Evolutionary conservation across 139 green algal genomes (phyloP), one percentile per base, ranked within the genome.

Genomic region (Coccomyxa sp.): DNA sequence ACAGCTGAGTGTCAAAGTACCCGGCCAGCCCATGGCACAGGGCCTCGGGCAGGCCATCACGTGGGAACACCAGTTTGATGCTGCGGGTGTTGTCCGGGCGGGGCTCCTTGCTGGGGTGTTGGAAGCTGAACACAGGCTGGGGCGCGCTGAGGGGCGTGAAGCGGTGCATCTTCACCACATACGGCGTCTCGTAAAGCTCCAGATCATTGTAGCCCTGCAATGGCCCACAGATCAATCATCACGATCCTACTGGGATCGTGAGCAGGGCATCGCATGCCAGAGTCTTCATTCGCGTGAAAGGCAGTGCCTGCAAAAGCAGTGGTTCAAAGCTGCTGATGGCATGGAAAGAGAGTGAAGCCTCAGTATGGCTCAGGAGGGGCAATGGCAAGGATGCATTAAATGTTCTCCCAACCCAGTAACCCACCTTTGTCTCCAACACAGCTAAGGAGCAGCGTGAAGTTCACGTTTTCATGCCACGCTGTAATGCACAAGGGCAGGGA

Each of bases 1-100:
- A 99, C 70, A 99, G 88, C 69, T 89, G 74, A 8, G 90, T 86
- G 36, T 98, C 92, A 85, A 99, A 99, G 91, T 99, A 99, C 39
- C 95, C 96, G 0, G 89, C 94, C 78, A 99, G 94, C 68, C 96
- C 95, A 76, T 98, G 95, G 71, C 95, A 87, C 38, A 93, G 73
- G 40, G 79, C 83, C 2, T 76, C 73, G 80, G 88, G 9, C 76
- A 78, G 31, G 86, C 80, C 2, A 55, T 79, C 37, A 1, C 89
- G 81, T 22, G 88, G 44, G 80, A 94, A 97, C 3, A n/a, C 24
- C 18, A 98, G 44, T 2, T 10, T 33, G 12, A 22, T 33, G 37
- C 39, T 68, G n/a, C 84, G 76, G 76, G 73, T 85, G 90, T 98
- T 98, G 88, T 98, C 90, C 50, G 93, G 93, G 39, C 73, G 35